Base-by-base conservation (phyloP, 148 eudicot species). In the Amaranthus hypochondriacus region DNA sequence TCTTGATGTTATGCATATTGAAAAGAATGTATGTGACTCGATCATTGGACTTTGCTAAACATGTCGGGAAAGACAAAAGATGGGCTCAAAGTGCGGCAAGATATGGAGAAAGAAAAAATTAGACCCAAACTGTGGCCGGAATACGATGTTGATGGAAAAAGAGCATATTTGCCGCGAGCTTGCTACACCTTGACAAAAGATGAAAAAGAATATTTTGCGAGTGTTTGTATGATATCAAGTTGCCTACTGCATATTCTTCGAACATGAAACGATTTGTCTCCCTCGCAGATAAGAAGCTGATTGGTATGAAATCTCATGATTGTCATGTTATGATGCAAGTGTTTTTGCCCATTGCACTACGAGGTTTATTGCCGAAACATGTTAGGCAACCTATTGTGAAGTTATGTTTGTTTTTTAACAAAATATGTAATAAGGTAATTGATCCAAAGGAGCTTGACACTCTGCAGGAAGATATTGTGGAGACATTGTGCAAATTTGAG, bases 281-380 rank as follows among this genome's bases (percentile, higher is more conserved):
- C 21, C 44, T 66, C 18, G 5, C 44, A 11, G 69, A 67, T 9
- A 67, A 28, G 39, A 28, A 28, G 14, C 10, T 67, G 4, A 9
- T 49, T 9, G 69, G 56, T 48, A 48, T 67, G 50, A 67, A 67
- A 55, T 67, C 70, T 9, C 70, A 67, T 46, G 69, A 66, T 14
- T 66, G 28, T 47, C 69, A 66, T 47, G 44, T 47, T 66, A 11
- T 66, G 14, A 66, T 67, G 70, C 21, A 67, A 48, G 54, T 5
- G 13, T 50, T 67, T 11, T 50, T 67, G 7, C 70, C 55, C 2
- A 28, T 67, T 4, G 58, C 57, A 12, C 5, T 69, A 6, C 13
- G 46, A 1, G 7, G 14, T 3, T 28, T 52, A 47, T 53, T 69
- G 6, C 72, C 59, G 4, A 53, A 51, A 8, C 52, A 21, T 9